Evolutionary conservation across 371 early-diverging fungal genomes (phyloP).

Genomic region (Thermomucor indicae-seudaticae): DNA sequence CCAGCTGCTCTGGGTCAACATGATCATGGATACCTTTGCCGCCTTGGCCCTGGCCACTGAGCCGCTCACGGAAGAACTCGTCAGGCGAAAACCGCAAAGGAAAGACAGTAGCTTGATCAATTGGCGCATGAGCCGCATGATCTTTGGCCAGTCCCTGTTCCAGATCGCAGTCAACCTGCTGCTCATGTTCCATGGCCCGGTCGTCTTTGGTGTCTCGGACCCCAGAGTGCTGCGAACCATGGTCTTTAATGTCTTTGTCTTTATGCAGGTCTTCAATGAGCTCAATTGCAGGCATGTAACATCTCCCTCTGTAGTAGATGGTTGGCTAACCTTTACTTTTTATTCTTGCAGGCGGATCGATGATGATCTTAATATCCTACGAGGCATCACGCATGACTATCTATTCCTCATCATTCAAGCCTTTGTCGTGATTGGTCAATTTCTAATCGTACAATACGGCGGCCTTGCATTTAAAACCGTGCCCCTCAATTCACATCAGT

Average conservation of each 20-base stretch:
- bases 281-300: slow-evolving; percentile 52
- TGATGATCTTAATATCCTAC: slow-evolving; percentile 75
- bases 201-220: slow-evolving; percentile 29
- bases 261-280: slow-evolving; percentile 70
- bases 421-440: slow-evolving; percentile 63
- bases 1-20: slow-evolving; percentile 93
- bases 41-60: slow-evolving; percentile 96
- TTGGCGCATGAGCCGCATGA: slow-evolving; percentile 46
- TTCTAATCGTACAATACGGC: slow-evolving; percentile 80
- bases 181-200: slow-evolving; percentile 18
- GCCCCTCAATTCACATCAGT: slow-evolving; percentile 60
- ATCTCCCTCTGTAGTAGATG: background rate
- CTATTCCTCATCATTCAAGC: slow-evolving; percentile 67
- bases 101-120: slow-evolving; percentile 60
- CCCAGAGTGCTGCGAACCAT: slow-evolving; percentile 38
- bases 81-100: slow-evolving; percentile 28
- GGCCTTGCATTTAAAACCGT: slow-evolving; percentile 78
- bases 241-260: slow-evolving; percentile 72
- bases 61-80: slow-evolving; percentile 84
- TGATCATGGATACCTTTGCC: slow-evolving; percentile 95
- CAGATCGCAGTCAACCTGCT: slow-evolving; percentile 54
- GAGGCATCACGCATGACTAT: slow-evolving; percentile 62
- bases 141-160: slow-evolving; percentile 67
- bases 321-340: background rate
- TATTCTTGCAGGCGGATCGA: slow-evolving; percentile 46